Conservation (phyloP, 2,329 filamentous ascomycete species). For the Nannizzia gypsea region DNA sequence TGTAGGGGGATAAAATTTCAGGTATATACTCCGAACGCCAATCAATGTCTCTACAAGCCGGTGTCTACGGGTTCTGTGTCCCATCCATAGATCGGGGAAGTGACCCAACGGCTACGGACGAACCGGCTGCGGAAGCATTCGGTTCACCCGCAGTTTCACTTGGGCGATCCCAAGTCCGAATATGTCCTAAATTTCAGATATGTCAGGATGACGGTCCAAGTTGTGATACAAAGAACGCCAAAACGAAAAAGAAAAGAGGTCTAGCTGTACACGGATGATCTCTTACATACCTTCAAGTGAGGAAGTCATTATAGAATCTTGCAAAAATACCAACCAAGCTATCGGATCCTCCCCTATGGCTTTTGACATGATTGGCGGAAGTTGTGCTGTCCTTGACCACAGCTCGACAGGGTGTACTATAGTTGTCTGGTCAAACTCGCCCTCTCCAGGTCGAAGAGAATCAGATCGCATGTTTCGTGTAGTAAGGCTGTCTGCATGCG, state of each 20-base stretch:
- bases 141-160: slow-evolving; percentile 31
- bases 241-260: slow-evolving; percentile 13
- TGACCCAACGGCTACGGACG: slow-evolving; percentile 4
- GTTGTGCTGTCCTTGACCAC: slow-evolving; percentile 67
- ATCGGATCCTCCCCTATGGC: slow-evolving; percentile 74
- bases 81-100: neutral
- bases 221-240: neutral
- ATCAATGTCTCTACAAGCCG: neutral
- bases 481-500: slow-evolving; percentile 45
- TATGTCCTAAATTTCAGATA: slow-evolving; percentile 47
- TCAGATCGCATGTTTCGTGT: slow-evolving; percentile 52
- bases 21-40: neutral
- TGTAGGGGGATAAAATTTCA: neutral
- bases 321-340: slow-evolving; percentile 84
- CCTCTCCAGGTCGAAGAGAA: slow-evolving; percentile 48
- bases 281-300: slow-evolving; percentile 67
- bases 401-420: slow-evolving; percentile 73
- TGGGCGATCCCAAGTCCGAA: slow-evolving; percentile 63
- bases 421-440: slow-evolving; percentile 44
- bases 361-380: slow-evolving; percentile 88
- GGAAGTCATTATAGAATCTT: slow-evolving; percentile 83
- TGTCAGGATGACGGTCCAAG: slow-evolving; percentile 8
- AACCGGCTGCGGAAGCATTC: slow-evolving; percentile 16
- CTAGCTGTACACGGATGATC: neutral
- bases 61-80: neutral